A percentile compares a stretch with the other conserved stretches of the same genome.
phyloP scores from a whole-genome alignment of 1,139 yeast species.

The Geotrichum bryndzae region DNA sequence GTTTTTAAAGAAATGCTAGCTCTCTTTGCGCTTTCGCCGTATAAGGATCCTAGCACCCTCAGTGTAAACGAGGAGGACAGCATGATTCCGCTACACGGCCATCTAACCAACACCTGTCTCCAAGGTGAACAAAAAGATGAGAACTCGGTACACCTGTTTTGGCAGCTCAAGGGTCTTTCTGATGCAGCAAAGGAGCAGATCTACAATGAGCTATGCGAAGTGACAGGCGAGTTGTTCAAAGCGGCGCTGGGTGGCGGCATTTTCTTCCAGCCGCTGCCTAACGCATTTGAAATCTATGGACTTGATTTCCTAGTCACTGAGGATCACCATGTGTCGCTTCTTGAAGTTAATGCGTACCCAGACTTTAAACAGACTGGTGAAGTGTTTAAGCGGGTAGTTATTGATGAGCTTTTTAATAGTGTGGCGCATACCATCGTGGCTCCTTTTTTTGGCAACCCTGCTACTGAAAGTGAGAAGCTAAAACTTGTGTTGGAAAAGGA shows the following conservation, averaged over 20 bases:
- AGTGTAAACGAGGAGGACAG: constrained; percentile 26
- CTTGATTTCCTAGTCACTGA: constrained; percentile 73
- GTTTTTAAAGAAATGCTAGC: constrained; percentile 77
- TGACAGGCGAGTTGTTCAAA: constrained; percentile 64
- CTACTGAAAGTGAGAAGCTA: constrained; percentile 27
- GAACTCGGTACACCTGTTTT: constrained; percentile 60
- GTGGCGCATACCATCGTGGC: constrained; percentile 26
- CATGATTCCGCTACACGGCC: constrained; percentile 50
- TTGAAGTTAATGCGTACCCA: constrained; percentile 91
- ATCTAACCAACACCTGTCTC: constrained; percentile 87
- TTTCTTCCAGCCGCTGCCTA: constrained; percentile 79
- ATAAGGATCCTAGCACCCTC: constrained; percentile 35
- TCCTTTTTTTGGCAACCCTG: constrained; percentile 25
- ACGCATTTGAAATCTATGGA: constrained; percentile 84
- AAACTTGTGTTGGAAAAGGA: constrained; percentile 39
- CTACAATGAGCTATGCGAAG: constrained; percentile 50
- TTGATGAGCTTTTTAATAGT: constrained; percentile 29
- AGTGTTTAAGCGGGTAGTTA: constrained; percentile 57
- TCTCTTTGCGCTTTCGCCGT: constrained; percentile 62
- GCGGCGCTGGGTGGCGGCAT: constrained; percentile 80
- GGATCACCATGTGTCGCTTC: constrained; percentile 48
- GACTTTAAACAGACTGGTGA: constrained; percentile 94
- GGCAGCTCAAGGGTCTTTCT: constrained; percentile 47
- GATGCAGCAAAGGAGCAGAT: constrained; percentile 40
- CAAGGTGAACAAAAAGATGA: constrained; percentile 50